Conservation (phyloP, 2,329 filamentous ascomycete genomes). For the Macrophomina phaseolina region DNA sequence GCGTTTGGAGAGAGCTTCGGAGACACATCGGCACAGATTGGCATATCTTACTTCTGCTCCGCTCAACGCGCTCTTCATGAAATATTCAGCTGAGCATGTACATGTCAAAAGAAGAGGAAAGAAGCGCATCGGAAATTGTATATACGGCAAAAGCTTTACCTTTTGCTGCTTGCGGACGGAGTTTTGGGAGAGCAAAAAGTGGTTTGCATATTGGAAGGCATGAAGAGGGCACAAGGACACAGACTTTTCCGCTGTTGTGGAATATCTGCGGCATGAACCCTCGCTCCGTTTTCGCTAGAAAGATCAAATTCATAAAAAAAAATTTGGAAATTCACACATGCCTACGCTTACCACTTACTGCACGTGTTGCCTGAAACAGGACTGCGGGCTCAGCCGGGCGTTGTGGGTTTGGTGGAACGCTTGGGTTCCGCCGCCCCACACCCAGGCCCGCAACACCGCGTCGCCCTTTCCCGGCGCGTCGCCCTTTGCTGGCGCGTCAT, state of each 20-base stretch:
- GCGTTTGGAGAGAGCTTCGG: constrained; percentile 5
- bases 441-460: background rate
- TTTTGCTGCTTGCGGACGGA: constrained; percentile 6
- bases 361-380: background rate
- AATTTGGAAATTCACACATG: constrained; percentile 10
- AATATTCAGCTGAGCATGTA: constrained; percentile 2
- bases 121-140: constrained; percentile 23
- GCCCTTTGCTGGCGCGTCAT: constrained; percentile 1
- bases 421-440: background rate
- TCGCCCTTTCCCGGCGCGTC: background rate
- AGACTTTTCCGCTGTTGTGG: constrained; percentile 4
- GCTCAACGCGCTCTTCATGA: background rate
- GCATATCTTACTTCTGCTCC: constrained; percentile 12
- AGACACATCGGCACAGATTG: constrained; percentile 16
- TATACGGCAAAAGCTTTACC: constrained; percentile 10
- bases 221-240: background rate
- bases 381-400: background rate
- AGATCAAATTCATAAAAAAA: constrained; percentile 25
- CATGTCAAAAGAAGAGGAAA: background rate
- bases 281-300: constrained; percentile 20
- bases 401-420: background rate
- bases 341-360: background rate
- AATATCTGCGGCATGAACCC: constrained; percentile 21
- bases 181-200: background rate
- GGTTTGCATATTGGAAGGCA: constrained; percentile 13